Evolutionary conservation across 2,329 filamentous ascomycete genomes (phyloP).

Genomic region (Camillea tinctor): DNA sequence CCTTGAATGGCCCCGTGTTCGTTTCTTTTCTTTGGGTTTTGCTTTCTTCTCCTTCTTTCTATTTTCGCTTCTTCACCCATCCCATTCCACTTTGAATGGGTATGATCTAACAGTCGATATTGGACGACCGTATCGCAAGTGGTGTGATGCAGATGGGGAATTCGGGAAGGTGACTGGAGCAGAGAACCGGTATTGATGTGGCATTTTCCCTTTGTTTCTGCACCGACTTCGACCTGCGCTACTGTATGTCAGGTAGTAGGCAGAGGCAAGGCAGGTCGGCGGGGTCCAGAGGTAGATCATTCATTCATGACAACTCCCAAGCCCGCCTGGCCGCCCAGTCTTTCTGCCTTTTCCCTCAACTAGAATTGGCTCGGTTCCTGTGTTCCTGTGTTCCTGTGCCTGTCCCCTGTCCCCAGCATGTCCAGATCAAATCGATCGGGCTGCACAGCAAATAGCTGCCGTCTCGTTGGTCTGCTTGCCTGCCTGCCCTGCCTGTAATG

Average conservation of each 20-base stretch:
- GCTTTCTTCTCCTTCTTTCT: background rate
- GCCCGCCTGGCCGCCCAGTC: too few relatives aligned
- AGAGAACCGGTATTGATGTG: background rate
- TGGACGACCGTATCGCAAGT: background rate
- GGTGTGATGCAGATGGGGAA: background rate
- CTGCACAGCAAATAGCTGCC: background rate
- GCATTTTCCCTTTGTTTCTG: background rate
- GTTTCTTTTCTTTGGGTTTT: too few relatives aligned
- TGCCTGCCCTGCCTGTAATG: background rate
- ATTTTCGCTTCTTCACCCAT: background rate
- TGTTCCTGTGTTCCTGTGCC: background rate
- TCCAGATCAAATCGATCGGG: background rate
- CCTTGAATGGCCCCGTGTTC: background rate
- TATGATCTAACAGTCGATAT: background rate
- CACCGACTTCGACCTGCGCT: background rate
- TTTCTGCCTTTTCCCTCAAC: background rate
- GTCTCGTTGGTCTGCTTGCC: background rate
- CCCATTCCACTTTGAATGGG: background rate
- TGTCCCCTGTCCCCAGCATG: background rate
- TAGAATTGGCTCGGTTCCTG: background rate
- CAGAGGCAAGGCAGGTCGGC: background rate
- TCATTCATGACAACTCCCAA: background rate
- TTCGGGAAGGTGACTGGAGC: background rate
- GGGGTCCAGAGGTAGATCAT: background rate
- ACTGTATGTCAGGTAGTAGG: background rate